Evolutionary conservation across 768 basidiomycete species (phyloP), one percentile per base, ranked within the genome.

Genomic region (Russula compacta): DNA sequence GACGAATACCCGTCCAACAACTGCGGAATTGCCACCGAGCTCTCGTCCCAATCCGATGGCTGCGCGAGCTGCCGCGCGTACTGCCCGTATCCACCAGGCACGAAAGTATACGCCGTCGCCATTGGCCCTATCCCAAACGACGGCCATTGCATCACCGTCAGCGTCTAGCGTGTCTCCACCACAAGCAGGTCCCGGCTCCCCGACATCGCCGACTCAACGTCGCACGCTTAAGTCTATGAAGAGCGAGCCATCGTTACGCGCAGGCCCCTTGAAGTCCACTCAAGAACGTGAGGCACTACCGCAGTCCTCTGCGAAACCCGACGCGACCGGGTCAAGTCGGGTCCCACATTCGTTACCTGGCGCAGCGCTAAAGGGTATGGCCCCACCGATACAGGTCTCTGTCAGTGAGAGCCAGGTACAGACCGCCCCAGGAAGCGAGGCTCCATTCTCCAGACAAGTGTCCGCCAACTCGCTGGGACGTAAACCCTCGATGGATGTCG

Each of bases 101-200:
- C 55, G 67, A 54, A 56, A 65, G 17, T 53, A 66, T 40, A 62
- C 65, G 2, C 68, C 68, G 6, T 69, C 68, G 3, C 68, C 65
- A 6, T 53, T 68, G 33, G 52, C 56, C 0, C n/a, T 54, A 21
- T 56, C 63, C 36, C 54, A 42, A 47, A 32, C 44, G n/a, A 9
- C 47, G 2, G 42, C 33, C 29, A 21, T 40, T 10, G 6, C 42
- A n/a, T 54, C 53, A 11, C 42, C 60, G 12, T 24, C 53, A 19
- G 19, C 43, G n/a, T 19, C 46, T 12, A n/a, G 24, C 15, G 43
- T 4, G 17, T 7, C 10, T 40, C 60, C 24, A 29, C 1, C 24
- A 29, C 24, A 29, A 29, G 24, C 24, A 29, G 24, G 24, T 29
- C 24, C 24, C 24, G 24, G 24, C 9, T 49, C 51, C 2, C 51